These are phyloP conservation scores for Mycena polygramma DNA, from an alignment of 768 basidiomycete genomes.

Conservation along the genomic window DNA sequence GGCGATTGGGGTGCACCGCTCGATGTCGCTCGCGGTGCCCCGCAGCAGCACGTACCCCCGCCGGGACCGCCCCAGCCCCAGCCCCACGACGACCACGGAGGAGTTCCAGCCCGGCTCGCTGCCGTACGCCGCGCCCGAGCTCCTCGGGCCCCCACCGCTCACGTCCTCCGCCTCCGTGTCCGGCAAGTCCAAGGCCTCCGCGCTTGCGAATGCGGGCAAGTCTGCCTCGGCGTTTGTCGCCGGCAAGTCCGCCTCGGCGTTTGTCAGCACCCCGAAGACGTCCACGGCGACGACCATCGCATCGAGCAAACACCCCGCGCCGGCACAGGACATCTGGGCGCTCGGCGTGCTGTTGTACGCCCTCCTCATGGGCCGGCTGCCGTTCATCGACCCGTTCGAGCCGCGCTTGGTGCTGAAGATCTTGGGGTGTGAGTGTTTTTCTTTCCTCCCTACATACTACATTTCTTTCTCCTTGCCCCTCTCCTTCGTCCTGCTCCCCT, in stretches of 20 bases:
- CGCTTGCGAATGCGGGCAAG: constrained; percentile 39
- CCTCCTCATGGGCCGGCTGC: constrained; percentile 86
- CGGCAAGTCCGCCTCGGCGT: constrained; percentile 31
- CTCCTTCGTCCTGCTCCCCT: not conserved
- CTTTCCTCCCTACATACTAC: constrained; percentile 3
- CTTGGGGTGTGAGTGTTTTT: constrained; percentile 69
- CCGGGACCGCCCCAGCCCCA: constrained; percentile 48
- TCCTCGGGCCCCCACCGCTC: constrained; percentile 68
- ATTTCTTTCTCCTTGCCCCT: constrained; percentile 31
- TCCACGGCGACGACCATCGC: constrained; percentile 7
- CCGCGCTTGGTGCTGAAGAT: constrained; percentile 94
- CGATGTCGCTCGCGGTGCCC: constrained; percentile 55
- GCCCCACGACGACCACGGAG: constrained; percentile 53
- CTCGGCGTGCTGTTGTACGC: constrained; percentile 91
- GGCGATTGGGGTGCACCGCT: constrained; percentile 50
- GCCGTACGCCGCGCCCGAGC: constrained; percentile 92
- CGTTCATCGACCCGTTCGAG: constrained; percentile 92
- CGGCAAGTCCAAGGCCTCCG: constrained; percentile 49
- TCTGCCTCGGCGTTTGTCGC: constrained; percentile 35
- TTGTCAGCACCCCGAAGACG: constrained; percentile 7
- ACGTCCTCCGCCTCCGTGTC: constrained; percentile 28
- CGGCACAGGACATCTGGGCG: constrained; percentile 97
- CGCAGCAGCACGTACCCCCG: constrained; percentile 44
- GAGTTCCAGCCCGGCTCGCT: constrained; percentile 84
- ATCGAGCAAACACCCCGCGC: constrained; percentile 53